Conservation (phyloP, 441 rosid species). For the Theobroma grandiflorum region DNA sequence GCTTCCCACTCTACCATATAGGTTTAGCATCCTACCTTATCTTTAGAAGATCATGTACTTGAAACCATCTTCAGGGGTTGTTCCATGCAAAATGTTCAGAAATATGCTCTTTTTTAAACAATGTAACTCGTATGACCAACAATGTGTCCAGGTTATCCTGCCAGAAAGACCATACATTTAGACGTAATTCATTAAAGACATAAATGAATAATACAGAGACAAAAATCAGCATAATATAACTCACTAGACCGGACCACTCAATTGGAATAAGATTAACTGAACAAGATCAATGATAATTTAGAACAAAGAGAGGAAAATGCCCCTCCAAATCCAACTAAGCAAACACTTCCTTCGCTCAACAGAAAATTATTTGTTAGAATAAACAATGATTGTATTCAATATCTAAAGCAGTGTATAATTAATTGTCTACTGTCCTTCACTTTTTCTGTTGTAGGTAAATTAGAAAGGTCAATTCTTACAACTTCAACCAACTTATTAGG, state of each 20-base stretch:
- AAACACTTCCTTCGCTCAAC: neutral
- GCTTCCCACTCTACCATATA: slow-evolving; percentile 19
- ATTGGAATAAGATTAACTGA: neutral
- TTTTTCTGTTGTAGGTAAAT: neutral
- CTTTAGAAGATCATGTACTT: slow-evolving; percentile 12
- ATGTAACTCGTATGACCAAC: slow-evolving; percentile 9
- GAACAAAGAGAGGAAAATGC: neutral
- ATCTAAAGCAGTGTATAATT: slow-evolving; percentile 10
- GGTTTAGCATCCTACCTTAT: slow-evolving; percentile 23
- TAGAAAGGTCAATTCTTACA: neutral
- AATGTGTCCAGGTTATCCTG: slow-evolving; percentile 35
- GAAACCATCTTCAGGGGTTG: slow-evolving; percentile 28
- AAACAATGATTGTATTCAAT: neutral
- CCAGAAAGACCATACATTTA: slow-evolving; percentile 28
- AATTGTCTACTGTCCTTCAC: neutral
- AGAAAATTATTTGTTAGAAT: neutral
- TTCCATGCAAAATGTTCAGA: slow-evolving; percentile 19
- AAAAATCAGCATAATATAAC: neutral
- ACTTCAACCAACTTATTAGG: slow-evolving; percentile 2
- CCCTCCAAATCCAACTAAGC: slow-evolving; percentile 10
- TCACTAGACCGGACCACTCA: slow-evolving; percentile 4
- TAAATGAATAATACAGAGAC: neutral
- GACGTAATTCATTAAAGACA: slow-evolving; percentile 13
- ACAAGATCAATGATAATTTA: neutral
- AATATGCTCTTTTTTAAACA: neutral